phyloP scores from a whole-genome alignment of 1,284 basidiomycete species.

The Salmacisia buchloeana region DNA sequence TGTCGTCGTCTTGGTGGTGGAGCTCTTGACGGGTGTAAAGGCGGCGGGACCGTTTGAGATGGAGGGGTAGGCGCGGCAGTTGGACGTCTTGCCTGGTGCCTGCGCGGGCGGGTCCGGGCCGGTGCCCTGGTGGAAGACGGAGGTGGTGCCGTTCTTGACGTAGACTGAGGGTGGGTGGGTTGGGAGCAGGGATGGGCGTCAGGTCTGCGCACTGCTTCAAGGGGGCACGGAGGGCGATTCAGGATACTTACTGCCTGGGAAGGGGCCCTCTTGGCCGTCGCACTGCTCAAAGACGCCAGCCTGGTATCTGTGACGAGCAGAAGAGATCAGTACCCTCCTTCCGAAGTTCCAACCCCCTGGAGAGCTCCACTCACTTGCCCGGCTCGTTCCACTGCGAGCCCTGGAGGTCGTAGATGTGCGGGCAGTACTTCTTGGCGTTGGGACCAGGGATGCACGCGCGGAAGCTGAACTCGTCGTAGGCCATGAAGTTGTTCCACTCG shows the following conservation, averaged over 20 bases:
- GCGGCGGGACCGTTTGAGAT: conserved; percentile 30
- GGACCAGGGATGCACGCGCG: conserved; percentile 27
- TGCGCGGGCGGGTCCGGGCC: conserved; percentile 26
- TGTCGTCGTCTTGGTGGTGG: not conserved
- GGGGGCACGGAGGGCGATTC: too few relatives aligned
- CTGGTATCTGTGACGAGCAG: too few relatives aligned
- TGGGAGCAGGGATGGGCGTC: too few relatives aligned
- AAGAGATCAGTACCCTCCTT: too few relatives aligned
- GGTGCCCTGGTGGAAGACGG: conserved; percentile 3
- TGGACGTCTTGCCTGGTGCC: conserved; percentile 26
- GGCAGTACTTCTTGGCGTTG: conserved; percentile 18
- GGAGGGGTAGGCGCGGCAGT: conserved; percentile 36
- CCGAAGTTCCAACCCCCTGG: too few relatives aligned
- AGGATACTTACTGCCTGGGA: conserved; percentile 41
- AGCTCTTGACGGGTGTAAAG: conserved; percentile 23
- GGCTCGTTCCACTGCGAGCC: conserved; percentile 34
- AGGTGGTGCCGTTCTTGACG: conserved; percentile 1
- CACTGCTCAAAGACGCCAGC: conserved; percentile 34
- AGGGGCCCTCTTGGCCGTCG: conserved; percentile 30
- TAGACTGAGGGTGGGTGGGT: not conserved
- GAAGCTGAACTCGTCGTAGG: conserved; percentile 35
- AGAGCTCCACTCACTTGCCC: too few relatives aligned
- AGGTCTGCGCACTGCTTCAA: too few relatives aligned
- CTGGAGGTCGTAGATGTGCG: conserved; percentile 16
- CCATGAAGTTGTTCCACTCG: conserved; percentile 48